These are phyloP conservation scores for Colletotrichum gloeosporioides DNA, from an alignment of 2,329 filamentous ascomycete genomes.

Conservation along the genomic window DNA sequence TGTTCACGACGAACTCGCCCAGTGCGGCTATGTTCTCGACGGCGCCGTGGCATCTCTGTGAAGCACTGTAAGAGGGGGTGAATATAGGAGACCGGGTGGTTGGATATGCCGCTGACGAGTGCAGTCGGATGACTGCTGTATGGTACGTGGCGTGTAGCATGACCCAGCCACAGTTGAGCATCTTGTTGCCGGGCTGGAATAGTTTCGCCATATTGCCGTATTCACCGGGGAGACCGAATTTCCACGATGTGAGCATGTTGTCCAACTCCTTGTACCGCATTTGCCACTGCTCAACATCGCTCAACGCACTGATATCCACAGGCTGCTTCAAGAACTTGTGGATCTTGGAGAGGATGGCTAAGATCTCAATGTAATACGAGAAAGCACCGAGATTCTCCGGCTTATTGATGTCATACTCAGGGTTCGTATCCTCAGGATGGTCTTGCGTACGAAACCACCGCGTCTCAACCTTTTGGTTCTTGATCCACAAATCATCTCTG, in stretches of 20 bases:
- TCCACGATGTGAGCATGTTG: conserved; percentile 80
- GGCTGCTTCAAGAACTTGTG: conserved; percentile 89
- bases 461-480: conserved; percentile 84
- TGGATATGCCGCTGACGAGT: conserved; percentile 92
- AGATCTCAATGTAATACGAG: conserved; percentile 87
- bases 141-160: conserved; percentile 93
- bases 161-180: conserved; percentile 82
- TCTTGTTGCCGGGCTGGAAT: conserved; percentile 73
- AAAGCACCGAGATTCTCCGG: conserved; percentile 87
- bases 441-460: conserved; percentile 74
- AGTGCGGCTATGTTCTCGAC: conserved; percentile 84
- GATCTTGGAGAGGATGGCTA: conserved; percentile 85
- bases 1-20: conserved; percentile 77
- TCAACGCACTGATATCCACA: conserved; percentile 83
- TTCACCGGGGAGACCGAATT: conserved; percentile 80
- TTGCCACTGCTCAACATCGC: conserved; percentile 91
- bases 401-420: conserved; percentile 70
- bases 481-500: conserved; percentile 83
- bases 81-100: conserved; percentile 89
- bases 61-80: conserved; percentile 85
- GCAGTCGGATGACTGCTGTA: conserved; percentile 86
- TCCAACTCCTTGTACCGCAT: conserved; percentile 85
- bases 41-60: conserved; percentile 80
- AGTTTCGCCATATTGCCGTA: conserved; percentile 85
- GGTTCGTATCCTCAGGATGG: conserved; percentile 42